A percentile compares a stretch with the other conserved stretches of the same genome.
Evolutionary conservation across 2,329 filamentous ascomycete species (phyloP).

Genomic region (Talaromyces sp.): DNA sequence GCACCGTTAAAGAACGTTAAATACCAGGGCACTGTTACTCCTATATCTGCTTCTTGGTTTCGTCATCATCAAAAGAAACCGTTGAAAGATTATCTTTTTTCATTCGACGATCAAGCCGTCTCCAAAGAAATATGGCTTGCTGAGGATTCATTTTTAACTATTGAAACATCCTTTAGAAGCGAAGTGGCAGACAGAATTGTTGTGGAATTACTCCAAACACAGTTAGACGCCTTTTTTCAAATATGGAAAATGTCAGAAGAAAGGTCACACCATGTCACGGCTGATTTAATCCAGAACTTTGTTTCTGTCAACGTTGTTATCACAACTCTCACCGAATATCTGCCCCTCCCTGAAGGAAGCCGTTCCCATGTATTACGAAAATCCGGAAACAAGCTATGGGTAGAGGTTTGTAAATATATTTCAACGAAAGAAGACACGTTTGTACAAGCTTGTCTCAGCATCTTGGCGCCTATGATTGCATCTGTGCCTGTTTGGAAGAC

Average conservation of each 20-base stretch:
- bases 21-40: conserved; percentile 22
- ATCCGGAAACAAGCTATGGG: conserved; percentile 28
- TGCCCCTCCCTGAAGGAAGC: conserved; percentile 26
- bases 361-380: conserved; percentile 24
- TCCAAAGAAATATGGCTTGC: conserved; percentile 21
- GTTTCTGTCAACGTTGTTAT: conserved; percentile 44
- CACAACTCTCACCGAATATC: conserved; percentile 31
- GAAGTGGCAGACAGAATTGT: conserved; percentile 33
- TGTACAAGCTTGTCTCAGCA: conserved; percentile 25
- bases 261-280: conserved; percentile 42
- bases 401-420: conserved; percentile 29
- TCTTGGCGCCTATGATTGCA: conserved; percentile 30
- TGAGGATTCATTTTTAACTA: conserved; percentile 15
- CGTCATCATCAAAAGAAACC: conserved; percentile 34
- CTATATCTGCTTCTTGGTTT: conserved; percentile 36
- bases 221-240: conserved; percentile 41
- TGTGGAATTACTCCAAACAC: conserved; percentile 42
- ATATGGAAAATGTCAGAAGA: conserved; percentile 40
- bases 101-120: conserved; percentile 23
- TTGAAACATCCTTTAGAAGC: conserved; percentile 23
- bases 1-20: conserved; percentile 19
- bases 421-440: conserved; percentile 22
- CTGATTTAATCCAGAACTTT: conserved; percentile 48
- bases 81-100: conserved; percentile 47
- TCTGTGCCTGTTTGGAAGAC: conserved; percentile 16